These are phyloP conservation scores for Fraxinus sp. DNA, from an alignment of 305 asterid genomes.

Conservation along the genomic window DNA sequence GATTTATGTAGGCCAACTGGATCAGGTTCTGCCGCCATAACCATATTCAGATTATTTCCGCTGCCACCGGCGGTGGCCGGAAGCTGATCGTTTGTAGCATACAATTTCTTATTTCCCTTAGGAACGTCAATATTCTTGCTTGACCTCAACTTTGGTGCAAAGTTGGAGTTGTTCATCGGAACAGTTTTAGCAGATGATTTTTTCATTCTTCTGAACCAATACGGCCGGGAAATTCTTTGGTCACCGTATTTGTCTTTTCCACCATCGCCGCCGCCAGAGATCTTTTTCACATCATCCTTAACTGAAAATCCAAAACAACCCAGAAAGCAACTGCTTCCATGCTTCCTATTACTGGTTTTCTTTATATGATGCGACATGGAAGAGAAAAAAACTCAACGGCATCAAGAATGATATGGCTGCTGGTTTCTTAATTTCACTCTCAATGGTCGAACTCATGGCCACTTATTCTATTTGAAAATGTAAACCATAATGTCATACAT, in stretches of 20 bases:
- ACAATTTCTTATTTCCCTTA: conserved; percentile 12
- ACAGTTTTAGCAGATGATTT: conserved; percentile 22
- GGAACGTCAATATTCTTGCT: conserved; percentile 17
- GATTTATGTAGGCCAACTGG: not conserved
- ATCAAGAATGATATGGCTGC: conserved; percentile 24
- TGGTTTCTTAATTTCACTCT: not conserved
- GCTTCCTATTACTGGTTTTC: conserved; percentile 18
- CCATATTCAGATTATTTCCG: not conserved
- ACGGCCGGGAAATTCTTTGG: conserved; percentile 16
- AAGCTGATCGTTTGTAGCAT: not conserved
- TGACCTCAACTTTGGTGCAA: conserved; percentile 6
- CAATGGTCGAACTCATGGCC: conserved; percentile 3
- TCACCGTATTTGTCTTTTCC: conserved; percentile 1
- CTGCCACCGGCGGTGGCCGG: not conserved
- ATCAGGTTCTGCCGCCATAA: not conserved
- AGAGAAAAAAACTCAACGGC: conserved; percentile 14
- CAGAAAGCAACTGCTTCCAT: conserved; percentile 19
- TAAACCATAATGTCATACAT: not conserved
- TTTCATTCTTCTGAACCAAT: not conserved
- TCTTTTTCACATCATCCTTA: conserved; percentile 1
- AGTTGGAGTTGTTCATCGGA: conserved; percentile 3
- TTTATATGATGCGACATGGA: conserved; percentile 28
- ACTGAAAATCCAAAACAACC: conserved; percentile 31
- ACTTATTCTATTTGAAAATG: conserved; percentile 6
- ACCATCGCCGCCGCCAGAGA: not conserved